Percentiles rank a stretch among this genome's conserved stretches.
These are phyloP conservation scores for Didymella lethalis DNA, from an alignment of 2,329 filamentous ascomycete genomes.

Conservation along the genomic window DNA sequence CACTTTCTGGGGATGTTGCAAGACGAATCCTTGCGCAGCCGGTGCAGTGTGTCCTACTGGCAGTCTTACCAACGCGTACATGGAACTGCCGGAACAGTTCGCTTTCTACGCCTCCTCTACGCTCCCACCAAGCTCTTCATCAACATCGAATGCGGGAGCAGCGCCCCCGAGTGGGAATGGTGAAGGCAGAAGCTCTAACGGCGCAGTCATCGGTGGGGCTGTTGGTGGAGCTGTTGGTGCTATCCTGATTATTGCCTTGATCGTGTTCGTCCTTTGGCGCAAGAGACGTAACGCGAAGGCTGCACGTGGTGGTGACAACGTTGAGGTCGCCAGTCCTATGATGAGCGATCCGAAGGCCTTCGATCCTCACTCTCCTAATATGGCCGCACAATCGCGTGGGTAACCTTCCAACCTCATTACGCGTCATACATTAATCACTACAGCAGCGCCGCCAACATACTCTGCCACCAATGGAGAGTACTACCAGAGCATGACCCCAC, in stretches of 20 bases:
- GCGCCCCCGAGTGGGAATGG: neutral
- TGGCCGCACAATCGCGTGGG: conserved; percentile 36
- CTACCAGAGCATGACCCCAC: conserved; percentile 22
- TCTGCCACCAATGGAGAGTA: conserved; percentile 30
- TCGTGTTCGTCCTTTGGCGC: conserved; percentile 37
- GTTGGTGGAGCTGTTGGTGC: conserved; percentile 38
- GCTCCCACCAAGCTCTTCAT: neutral
- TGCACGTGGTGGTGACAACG: neutral
- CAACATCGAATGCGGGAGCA: neutral
- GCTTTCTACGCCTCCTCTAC: conserved; percentile 22
- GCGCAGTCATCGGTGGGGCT: conserved; percentile 39
- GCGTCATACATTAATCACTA: neutral
- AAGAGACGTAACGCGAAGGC: conserved; percentile 21
- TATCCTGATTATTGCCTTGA: conserved; percentile 35
- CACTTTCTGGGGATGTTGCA: conserved; percentile 53
- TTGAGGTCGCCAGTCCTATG: conserved; percentile 20
- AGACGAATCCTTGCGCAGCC: conserved; percentile 43
- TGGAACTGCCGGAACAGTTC: conserved; percentile 33
- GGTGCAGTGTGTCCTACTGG: neutral
- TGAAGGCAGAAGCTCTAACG: conserved; percentile 22
- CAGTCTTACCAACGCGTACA: conserved; percentile 21
- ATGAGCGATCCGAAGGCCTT: conserved; percentile 26
- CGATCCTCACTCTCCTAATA: conserved; percentile 20
- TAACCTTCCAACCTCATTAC: neutral
- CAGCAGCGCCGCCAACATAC: conserved; percentile 39